Evolutionary conservation across 2,329 filamentous ascomycete genomes (phyloP).

Genomic region (Beauveria caledonica): DNA sequence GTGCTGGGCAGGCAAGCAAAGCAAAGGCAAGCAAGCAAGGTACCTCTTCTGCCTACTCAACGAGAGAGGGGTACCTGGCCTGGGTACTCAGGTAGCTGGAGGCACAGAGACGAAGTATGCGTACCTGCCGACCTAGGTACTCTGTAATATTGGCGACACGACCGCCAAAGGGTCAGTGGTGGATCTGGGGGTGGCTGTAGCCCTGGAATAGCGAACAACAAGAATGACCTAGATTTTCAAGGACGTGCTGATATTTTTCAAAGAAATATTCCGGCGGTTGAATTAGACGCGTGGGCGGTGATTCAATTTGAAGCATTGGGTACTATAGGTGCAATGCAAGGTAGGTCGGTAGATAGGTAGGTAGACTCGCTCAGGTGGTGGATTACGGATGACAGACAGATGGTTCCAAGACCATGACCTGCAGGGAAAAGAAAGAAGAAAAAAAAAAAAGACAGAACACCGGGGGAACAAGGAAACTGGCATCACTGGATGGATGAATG

Average conservation of each 20-base stretch:
- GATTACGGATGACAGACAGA: too few relatives aligned
- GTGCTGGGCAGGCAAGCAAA: too few relatives aligned
- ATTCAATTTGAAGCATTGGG: too few relatives aligned
- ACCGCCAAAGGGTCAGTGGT: background rate
- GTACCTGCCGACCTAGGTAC: too few relatives aligned
- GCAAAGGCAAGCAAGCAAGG: background rate
- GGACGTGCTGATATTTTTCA: background rate
- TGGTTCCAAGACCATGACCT: too few relatives aligned
- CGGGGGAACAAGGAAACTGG: background rate
- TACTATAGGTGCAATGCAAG: too few relatives aligned
- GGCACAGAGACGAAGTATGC: too few relatives aligned
- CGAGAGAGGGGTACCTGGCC: background rate
- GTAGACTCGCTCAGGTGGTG: too few relatives aligned
- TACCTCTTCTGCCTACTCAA: background rate
- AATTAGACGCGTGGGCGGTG: background rate
- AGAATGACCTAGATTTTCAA: background rate
- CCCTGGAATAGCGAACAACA: background rate
- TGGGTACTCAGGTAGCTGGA: background rate
- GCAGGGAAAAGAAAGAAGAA: too few relatives aligned
- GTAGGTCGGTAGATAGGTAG: too few relatives aligned
- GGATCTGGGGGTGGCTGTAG: background rate
- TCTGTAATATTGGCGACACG: slow-evolving; percentile 1
- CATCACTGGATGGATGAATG: background rate
- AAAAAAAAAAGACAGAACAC: background rate
- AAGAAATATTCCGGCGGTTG: background rate